phyloP scores from a whole-genome alignment of 2,329 filamentous ascomycete genomes.

The Xylariales sp. region DNA sequence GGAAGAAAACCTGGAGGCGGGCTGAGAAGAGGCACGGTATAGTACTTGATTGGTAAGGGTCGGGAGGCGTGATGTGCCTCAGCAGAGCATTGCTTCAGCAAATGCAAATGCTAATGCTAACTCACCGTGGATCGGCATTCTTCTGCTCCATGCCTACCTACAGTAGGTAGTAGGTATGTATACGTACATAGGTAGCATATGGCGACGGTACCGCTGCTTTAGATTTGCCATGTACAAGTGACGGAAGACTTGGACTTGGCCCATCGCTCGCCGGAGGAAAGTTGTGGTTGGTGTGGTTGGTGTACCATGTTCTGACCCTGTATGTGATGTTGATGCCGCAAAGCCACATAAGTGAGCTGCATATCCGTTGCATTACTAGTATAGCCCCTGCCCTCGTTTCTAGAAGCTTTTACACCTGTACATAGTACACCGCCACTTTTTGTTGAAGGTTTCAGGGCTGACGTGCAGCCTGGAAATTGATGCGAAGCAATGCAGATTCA shows the following conservation, averaged over 20 bases:
- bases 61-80: neutral
- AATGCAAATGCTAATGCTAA: constrained; percentile 4
- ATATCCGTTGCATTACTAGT: constrained; percentile 20
- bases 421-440: constrained; percentile 37
- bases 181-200: neutral
- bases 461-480: constrained; percentile 24
- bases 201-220: constrained; percentile 28
- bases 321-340: neutral
- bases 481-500: constrained; percentile 27
- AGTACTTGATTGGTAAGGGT: neutral
- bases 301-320: constrained; percentile 14
- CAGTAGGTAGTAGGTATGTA: too few species aligned
- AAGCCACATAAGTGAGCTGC: constrained; percentile 26
- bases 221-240: constrained; percentile 12
- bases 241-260: constrained; percentile 16
- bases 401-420: constrained; percentile 26
- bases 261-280: constrained; percentile 19
- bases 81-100: constrained; percentile 5
- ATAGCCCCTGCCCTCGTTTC: constrained; percentile 19
- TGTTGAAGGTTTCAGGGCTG: constrained; percentile 28
- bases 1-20: constrained; percentile 37
- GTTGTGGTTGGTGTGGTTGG: neutral
- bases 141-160: too few species aligned
- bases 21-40: constrained; percentile 5
- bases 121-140: constrained; percentile 15